A percentile compares a stretch with the other conserved stretches of the same genome.
Evolutionary conservation across 23 red algal genomes (phyloP).

Genomic region (Pyropia yezoensis): DNA sequence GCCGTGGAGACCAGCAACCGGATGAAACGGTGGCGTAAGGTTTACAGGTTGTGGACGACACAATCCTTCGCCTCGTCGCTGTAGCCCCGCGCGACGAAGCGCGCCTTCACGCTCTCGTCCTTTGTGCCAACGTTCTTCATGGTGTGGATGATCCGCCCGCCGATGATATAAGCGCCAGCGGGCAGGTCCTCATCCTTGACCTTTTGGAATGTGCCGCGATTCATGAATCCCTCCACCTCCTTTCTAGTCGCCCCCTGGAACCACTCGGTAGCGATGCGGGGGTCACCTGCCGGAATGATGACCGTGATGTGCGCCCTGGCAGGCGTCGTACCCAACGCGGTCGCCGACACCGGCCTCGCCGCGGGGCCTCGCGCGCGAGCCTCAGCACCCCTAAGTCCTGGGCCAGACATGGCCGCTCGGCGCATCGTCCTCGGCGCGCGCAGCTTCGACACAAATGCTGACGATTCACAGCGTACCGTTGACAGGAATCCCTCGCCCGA

Average conservation of each 20-base stretch:
- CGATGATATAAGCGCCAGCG: neutral
- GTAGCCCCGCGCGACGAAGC: slow-evolving; percentile 4
- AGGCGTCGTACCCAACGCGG: no score
- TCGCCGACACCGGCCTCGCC: no score
- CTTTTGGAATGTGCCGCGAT: neutral
- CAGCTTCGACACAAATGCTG: no score
- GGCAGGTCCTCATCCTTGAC: neutral
- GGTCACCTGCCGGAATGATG: no score
- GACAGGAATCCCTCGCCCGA: no score
- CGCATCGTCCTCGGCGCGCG: no score
- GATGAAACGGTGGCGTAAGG: neutral
- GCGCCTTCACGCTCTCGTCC: slow-evolving; percentile 1
- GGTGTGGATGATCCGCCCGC: neutral
- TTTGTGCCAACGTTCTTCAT: slow-evolving; percentile 4
- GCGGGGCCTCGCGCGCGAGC: no score
- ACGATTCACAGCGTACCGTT: no score
- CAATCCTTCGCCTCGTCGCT: neutral
- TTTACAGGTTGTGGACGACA: neutral
- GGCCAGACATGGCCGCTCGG: no score
- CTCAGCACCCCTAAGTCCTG: no score
- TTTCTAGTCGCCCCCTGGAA: neutral
- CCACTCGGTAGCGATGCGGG: no score
- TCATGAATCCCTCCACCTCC: neutral
- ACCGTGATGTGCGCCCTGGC: no score
- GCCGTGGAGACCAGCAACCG: neutral